Percentiles rank a stretch among this genome's conserved stretches.
Evolutionary conservation across 768 basidiomycete genomes (phyloP).

Genomic region (Boletus rubescentipes): DNA sequence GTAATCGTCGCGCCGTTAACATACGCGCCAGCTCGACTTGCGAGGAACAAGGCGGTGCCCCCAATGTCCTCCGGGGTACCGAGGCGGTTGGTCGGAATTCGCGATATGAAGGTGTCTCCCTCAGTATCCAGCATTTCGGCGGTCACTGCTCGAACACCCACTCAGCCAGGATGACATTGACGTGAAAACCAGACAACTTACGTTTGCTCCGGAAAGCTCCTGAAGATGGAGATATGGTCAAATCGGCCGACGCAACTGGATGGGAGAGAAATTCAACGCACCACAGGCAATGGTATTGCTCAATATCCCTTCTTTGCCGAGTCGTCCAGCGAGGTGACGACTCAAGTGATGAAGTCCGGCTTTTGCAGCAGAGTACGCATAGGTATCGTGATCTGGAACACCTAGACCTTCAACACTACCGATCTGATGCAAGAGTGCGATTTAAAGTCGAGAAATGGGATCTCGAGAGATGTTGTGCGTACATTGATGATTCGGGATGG

Average conservation of each 20-base stretch:
- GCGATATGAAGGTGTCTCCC: conserved; percentile 43
- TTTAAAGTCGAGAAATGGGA: neutral
- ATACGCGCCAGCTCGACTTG: conserved; percentile 58
- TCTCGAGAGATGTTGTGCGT: conserved; percentile 13
- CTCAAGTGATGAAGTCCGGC: conserved; percentile 60
- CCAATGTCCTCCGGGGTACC: conserved; percentile 66
- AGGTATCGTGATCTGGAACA: conserved; percentile 59
- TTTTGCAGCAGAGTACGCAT: conserved; percentile 66
- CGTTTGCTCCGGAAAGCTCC: conserved; percentile 46
- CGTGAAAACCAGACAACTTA: conserved; percentile 12
- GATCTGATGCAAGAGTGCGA: conserved; percentile 38
- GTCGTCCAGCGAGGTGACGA: conserved; percentile 52
- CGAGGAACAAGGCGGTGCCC: conserved; percentile 60
- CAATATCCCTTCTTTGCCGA: conserved; percentile 57
- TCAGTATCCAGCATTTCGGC: conserved; percentile 46
- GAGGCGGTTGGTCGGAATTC: conserved; percentile 51
- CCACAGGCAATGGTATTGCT: conserved; percentile 66
- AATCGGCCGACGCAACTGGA: neutral
- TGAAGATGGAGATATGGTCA: conserved; percentile 1
- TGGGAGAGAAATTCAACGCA: conserved; percentile 16
- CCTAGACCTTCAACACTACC: conserved; percentile 59
- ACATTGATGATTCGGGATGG: conserved; percentile 64
- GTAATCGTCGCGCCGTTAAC: conserved; percentile 64
- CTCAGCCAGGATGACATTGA: neutral
- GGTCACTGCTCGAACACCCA: conserved; percentile 43